Evolutionary conservation across 192 early-diverging fungal genomes (phyloP).

Genomic region (Physocladia obscura): DNA sequence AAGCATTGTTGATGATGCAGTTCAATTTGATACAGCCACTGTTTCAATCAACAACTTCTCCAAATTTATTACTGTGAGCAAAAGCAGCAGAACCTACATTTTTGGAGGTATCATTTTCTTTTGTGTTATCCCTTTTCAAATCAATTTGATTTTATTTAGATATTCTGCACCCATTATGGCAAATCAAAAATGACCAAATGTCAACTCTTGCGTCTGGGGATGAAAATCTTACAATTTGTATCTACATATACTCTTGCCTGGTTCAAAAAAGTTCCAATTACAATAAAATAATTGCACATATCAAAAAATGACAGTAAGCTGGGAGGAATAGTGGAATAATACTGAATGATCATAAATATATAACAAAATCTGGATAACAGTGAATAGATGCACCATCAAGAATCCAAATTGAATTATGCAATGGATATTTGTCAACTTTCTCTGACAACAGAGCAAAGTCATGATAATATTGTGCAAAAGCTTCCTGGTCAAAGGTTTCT

Average conservation of each 20-base stretch:
- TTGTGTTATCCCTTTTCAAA: too few relatives aligned
- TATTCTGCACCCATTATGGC: background rate
- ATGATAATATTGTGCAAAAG: conserved; percentile 1
- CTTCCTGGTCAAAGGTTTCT: background rate
- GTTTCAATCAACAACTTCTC: background rate
- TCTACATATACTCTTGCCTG: background rate
- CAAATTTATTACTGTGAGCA: background rate
- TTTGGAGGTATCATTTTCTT: too few relatives aligned
- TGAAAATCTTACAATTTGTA: background rate
- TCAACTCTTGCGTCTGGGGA: background rate
- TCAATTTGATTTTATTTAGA: too few relatives aligned
- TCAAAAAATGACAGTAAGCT: background rate
- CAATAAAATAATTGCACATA: background rate
- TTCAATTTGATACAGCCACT: background rate
- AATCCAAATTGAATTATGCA: too few relatives aligned
- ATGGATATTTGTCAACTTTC: too few relatives aligned
- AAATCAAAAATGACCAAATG: background rate
- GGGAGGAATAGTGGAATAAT: background rate
- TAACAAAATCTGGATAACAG: background rate
- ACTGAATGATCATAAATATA: background rate
- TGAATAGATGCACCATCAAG: background rate
- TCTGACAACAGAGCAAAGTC: too few relatives aligned
- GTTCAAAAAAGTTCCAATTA: background rate
- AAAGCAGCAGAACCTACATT: background rate
- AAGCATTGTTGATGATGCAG: background rate